Conservation (phyloP, 805 yeast species). For the Hemisphaericaspora nanyangensis region DNA sequence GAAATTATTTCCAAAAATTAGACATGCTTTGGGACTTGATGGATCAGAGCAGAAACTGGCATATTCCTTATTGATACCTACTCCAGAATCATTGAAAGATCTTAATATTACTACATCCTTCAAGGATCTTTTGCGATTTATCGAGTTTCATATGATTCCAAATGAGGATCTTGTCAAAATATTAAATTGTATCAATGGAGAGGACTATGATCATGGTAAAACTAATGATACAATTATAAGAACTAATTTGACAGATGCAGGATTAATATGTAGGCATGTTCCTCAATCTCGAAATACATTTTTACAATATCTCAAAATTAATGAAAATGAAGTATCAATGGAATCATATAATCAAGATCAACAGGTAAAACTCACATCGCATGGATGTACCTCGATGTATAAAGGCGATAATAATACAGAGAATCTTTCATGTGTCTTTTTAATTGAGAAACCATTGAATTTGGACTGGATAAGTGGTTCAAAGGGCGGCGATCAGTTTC, state of each 20-base stretch:
- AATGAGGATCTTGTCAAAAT: constrained; percentile 46
- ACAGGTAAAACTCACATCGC: constrained; percentile 55
- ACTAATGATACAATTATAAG: constrained; percentile 27
- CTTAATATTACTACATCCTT: constrained; percentile 47
- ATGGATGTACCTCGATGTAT: constrained; percentile 52
- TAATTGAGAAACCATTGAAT: constrained; percentile 65
- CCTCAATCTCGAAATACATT: constrained; percentile 25
- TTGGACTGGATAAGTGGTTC: constrained; percentile 56
- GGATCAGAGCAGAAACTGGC: constrained; percentile 10
- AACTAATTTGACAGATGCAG: constrained; percentile 42
- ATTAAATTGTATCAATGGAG: constrained; percentile 41
- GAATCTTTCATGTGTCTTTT: constrained; percentile 50
- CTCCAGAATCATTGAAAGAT: constrained; percentile 49
- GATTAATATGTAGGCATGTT: constrained; percentile 29
- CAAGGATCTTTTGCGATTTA: constrained; percentile 47
- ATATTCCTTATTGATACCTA: constrained; percentile 70
- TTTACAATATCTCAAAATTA: constrained; percentile 24
- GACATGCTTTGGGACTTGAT: constrained; percentile 37
- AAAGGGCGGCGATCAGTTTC: constrained; percentile 31
- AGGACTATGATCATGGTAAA: constrained; percentile 4
- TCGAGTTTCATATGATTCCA: constrained; percentile 68
- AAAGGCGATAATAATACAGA: constrained; percentile 14
- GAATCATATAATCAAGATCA: constrained; percentile 44
- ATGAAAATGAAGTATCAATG: not conserved
- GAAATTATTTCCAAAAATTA: constrained; percentile 37